These are phyloP conservation scores for Aristolochia californica DNA, from an alignment of 164 flowering plant species.

Conservation along the genomic window DNA sequence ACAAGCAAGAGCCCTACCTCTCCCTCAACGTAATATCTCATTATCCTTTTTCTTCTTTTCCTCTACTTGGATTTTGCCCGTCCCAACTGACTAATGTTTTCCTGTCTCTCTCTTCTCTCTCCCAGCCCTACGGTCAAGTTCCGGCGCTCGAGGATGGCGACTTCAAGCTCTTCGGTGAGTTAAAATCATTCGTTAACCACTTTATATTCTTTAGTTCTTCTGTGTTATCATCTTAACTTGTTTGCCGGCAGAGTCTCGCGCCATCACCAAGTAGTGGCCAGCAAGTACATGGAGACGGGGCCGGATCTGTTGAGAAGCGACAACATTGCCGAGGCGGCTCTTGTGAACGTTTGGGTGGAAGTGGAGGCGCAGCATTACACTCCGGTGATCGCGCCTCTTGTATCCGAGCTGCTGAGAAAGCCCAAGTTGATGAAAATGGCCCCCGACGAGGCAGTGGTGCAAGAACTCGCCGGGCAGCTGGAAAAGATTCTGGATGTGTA, in stretches of 20 bases:
- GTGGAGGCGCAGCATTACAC: conserved; percentile 36
- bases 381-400: conserved; percentile 22
- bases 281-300: conserved; percentile 32
- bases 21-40: not conserved
- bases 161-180: conserved; percentile 44
- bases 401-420: conserved; percentile 18
- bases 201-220: not conserved
- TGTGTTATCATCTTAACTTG: not conserved
- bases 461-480: conserved; percentile 22
- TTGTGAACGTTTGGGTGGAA: conserved; percentile 38
- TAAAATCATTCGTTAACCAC: not conserved
- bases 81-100: not conserved
- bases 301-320: conserved; percentile 22
- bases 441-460: conserved; percentile 21
- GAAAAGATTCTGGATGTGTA: conserved; percentile 43
- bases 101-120: not conserved
- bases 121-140: not conserved
- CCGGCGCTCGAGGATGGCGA: conserved; percentile 37
- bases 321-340: conserved; percentile 21
- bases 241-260: conserved; percentile 30
- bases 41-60: not conserved
- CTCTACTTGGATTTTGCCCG: not conserved
- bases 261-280: conserved; percentile 35
- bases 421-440: conserved; percentile 11
- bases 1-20: not conserved